Percentiles rank a stretch among this genome's conserved stretches.
Evolutionary conservation across 371 early-diverging fungal genomes (phyloP).

Genomic region (Mortierella sp.): DNA sequence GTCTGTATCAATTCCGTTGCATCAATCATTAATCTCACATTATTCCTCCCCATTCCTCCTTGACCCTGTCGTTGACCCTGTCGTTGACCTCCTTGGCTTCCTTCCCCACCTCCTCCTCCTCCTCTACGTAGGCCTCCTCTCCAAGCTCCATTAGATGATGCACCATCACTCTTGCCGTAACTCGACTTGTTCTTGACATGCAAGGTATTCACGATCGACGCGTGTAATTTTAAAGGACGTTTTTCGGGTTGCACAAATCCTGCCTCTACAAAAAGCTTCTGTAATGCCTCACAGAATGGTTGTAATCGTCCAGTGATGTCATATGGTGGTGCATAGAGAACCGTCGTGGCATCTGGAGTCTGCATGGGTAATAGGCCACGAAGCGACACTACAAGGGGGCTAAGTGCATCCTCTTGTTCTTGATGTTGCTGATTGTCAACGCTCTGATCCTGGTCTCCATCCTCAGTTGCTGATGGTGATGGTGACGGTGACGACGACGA

Average conservation of each 20-base stretch:
- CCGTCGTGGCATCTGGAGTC: not conserved
- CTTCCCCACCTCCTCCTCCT: not conserved
- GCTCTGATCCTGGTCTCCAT: not conserved
- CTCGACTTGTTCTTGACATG: not conserved
- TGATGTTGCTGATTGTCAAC: not conserved
- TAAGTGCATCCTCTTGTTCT: not conserved
- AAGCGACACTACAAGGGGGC: not conserved
- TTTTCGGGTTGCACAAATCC: constrained; percentile 7
- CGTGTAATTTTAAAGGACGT: constrained; percentile 13
- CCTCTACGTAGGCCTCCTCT: not conserved
- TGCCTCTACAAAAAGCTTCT: constrained; percentile 2
- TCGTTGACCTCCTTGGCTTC: not conserved
- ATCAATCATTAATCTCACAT: constrained; percentile 8
- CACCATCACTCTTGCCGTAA: not conserved
- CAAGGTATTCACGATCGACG: constrained; percentile 13
- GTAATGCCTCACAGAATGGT: constrained; percentile 8
- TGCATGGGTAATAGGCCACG: constrained; percentile 16
- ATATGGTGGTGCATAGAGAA: constrained; percentile 10
- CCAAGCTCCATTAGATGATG: too few species aligned
- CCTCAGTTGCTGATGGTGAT: not conserved
- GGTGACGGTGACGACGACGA: not conserved
- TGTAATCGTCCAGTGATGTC: constrained; percentile 7
- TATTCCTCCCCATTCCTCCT: not conserved
- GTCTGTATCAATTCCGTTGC: constrained; percentile 12
- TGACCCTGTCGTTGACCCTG: not conserved